Evolutionary conservation across 345 rosid genomes (phyloP).

Genomic region (Linum usitatissimum): DNA sequence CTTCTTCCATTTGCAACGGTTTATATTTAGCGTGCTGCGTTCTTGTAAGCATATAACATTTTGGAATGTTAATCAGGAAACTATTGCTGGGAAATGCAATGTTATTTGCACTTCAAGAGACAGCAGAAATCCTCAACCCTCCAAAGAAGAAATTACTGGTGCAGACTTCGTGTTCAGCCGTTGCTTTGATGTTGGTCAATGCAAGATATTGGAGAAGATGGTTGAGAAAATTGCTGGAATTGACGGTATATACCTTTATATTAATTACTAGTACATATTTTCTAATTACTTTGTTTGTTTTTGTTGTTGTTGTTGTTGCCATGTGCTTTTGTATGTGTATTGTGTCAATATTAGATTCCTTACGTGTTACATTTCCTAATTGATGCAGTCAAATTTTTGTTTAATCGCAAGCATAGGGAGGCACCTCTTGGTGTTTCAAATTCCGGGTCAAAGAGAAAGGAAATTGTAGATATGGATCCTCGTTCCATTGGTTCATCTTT

Average conservation of each 20-base stretch:
- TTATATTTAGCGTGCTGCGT: not conserved
- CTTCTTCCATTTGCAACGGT: not conserved
- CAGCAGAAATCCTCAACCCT: slow-evolving; percentile 53
- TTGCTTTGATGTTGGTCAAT: slow-evolving; percentile 58
- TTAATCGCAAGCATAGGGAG: slow-evolving; percentile 39
- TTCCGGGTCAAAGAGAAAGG: slow-evolving; percentile 21
- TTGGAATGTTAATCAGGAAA: slow-evolving; percentile 39
- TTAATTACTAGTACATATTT: not conserved
- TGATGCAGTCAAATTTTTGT: slow-evolving; percentile 55
- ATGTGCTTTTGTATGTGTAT: not conserved
- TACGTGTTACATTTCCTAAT: slow-evolving; percentile 16
- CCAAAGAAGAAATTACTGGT: slow-evolving; percentile 36
- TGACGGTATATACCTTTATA: slow-evolving; percentile 42
- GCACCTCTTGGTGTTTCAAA: slow-evolving; percentile 20
- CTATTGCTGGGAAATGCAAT: slow-evolving; percentile 80
- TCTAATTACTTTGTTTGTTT: not conserved
- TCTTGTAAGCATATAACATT: too few species aligned
- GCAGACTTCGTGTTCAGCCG: slow-evolving; percentile 60
- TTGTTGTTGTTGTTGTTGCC: not conserved
- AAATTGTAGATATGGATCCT: not conserved
- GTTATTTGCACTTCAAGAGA: slow-evolving; percentile 78
- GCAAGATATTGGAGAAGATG: slow-evolving; percentile 33
- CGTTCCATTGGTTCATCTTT: too few species aligned
- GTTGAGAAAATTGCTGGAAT: slow-evolving; percentile 53
- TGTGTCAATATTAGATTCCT: slow-evolving; percentile 1